These are phyloP conservation scores for Ascochyta rabiei DNA, from an alignment of 2,329 filamentous ascomycete species.

Conservation along the genomic window DNA sequence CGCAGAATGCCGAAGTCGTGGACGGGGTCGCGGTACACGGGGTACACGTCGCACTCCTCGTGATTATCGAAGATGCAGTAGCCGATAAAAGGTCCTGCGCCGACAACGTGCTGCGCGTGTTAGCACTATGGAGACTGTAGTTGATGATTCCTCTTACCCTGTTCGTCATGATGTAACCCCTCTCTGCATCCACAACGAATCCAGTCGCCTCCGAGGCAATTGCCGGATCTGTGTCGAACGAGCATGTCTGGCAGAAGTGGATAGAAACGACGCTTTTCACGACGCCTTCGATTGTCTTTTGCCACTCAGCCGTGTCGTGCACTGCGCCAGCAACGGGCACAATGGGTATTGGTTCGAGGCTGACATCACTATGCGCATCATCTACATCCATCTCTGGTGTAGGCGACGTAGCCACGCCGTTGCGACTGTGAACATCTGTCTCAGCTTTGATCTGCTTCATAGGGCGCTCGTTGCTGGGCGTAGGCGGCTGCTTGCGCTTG, in stretches of 20 bases:
- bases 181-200: slow-evolving; percentile 94
- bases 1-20: slow-evolving; percentile 98
- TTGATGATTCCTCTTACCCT: slow-evolving; percentile 37
- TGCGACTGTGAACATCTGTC: slow-evolving; percentile 47
- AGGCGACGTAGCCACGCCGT: slow-evolving; percentile 34
- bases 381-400: slow-evolving; percentile 43
- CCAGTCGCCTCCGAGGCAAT: slow-evolving; percentile 95
- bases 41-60: slow-evolving; percentile 92
- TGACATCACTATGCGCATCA: slow-evolving; percentile 40
- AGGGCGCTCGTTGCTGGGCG: slow-evolving; percentile 56
- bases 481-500: slow-evolving; percentile 62
- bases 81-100: slow-evolving; percentile 94
- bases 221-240: slow-evolving; percentile 96
- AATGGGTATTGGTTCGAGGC: slow-evolving; percentile 50
- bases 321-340: slow-evolving; percentile 44
- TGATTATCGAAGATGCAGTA: slow-evolving; percentile 99
- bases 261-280: slow-evolving; percentile 98
- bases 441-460: slow-evolving; percentile 62
- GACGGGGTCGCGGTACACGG: slow-evolving; percentile 96
- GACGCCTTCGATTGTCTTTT: slow-evolving; percentile 91
- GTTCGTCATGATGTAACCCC: slow-evolving; percentile 69
- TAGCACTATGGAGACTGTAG: slow-evolving; percentile 16
- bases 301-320: slow-evolving; percentile 83
- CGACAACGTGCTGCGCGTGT: slow-evolving; percentile 77
- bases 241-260: slow-evolving; percentile 96